Conservation (phyloP, 495 filamentous ascomycete genomes). For the Rhizodiscina lignyota region DNA sequence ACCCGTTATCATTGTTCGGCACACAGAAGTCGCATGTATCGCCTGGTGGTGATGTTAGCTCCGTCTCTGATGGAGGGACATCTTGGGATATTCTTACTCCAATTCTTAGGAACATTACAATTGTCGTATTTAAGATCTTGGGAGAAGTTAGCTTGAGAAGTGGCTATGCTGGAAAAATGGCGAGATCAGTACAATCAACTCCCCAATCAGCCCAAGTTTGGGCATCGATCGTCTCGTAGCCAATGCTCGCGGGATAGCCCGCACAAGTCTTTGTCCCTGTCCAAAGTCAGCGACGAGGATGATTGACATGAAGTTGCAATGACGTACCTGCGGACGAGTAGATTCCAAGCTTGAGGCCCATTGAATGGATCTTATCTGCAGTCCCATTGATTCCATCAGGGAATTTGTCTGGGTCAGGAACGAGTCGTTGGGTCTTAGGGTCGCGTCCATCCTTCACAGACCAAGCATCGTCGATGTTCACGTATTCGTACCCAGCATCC, state of each 20-base stretch:
- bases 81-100: constrained; percentile 12
- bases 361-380: constrained; percentile 15
- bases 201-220: constrained; percentile 46
- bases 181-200: constrained; percentile 34
- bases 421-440: constrained; percentile 24
- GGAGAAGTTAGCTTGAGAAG: constrained; percentile 1
- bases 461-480: constrained; percentile 21
- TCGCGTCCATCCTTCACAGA: constrained; percentile 11
- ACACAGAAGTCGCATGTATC: constrained; percentile 24
- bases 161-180: background rate
- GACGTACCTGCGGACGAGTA: constrained; percentile 35
- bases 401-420: constrained; percentile 29
- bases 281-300: no score
- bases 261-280: constrained; percentile 46
- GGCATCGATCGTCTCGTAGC: constrained; percentile 46
- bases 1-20: background rate
- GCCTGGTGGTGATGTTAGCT: no score
- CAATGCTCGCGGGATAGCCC: constrained; percentile 42
- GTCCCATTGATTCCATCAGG: constrained; percentile 17
- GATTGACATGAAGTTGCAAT: no score
- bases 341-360: constrained; percentile 20
- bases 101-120: constrained; percentile 34
- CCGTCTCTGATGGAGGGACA: no score
- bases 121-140: constrained; percentile 59
- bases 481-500: constrained; percentile 19